Conservation (phyloP, 257 asterid species). For the Nicotiana benthamiana region DNA sequence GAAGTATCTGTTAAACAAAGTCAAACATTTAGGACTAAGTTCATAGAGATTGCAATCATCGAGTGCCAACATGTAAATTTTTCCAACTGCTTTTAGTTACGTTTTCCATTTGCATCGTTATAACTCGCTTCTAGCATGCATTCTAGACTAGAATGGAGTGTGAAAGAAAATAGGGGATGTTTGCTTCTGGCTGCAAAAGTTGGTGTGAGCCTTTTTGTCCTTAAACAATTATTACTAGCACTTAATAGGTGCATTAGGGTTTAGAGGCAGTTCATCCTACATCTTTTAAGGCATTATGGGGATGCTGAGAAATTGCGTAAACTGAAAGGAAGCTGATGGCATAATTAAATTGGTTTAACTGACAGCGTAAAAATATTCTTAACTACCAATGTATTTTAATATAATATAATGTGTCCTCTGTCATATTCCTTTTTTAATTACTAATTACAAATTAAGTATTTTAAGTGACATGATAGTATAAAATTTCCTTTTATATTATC, state of each 20-base stretch:
- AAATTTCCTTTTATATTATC: no score
- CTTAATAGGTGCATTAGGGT: conserved; percentile 13
- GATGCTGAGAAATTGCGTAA: conserved; percentile 43
- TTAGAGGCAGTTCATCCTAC: not conserved
- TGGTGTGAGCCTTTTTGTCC: not conserved
- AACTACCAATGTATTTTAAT: not conserved
- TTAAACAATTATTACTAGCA: not conserved
- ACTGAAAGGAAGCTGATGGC: conserved; percentile 30
- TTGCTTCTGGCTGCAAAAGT: conserved; percentile 50
- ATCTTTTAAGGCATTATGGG: conserved; percentile 23
- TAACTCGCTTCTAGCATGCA: not conserved
- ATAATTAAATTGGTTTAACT: not conserved
- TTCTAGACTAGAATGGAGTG: not conserved
- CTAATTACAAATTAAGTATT: not conserved
- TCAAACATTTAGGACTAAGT: not conserved
- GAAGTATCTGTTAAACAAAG: not conserved
- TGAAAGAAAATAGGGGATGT: conserved; percentile 32
- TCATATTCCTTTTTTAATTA: not conserved
- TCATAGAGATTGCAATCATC: not conserved
- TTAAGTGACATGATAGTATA: no score
- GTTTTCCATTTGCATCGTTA: not conserved
- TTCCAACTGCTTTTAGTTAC: not conserved
- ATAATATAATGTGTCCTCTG: not conserved
- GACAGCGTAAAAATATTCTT: no score
- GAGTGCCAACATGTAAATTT: not conserved